phyloP scores from a whole-genome alignment of 306 rosid genomes.

The Pterocarpus santalinus region DNA sequence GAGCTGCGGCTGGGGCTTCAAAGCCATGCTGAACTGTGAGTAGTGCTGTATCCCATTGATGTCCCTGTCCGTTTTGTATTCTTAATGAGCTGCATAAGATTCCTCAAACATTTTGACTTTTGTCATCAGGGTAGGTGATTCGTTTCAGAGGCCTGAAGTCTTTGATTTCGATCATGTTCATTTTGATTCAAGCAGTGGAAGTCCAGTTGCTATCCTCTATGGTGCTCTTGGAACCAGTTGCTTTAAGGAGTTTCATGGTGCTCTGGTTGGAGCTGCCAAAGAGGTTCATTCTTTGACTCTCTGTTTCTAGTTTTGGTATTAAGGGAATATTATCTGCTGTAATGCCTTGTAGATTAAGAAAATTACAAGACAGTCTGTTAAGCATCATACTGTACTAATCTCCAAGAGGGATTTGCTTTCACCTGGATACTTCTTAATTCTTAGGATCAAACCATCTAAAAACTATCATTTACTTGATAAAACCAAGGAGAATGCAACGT shows the following conservation, averaged over 20 bases:
- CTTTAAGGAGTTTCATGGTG: conserved; percentile 81
- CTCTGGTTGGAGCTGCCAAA: conserved; percentile 81
- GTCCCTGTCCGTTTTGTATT: not conserved
- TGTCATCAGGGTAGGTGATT: conserved; percentile 61
- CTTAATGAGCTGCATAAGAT: not conserved
- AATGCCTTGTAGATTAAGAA: conserved; percentile 28
- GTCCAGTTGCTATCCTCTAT: conserved; percentile 84
- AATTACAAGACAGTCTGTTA: not conserved
- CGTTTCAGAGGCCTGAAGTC: conserved; percentile 76
- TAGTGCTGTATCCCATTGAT: conserved; percentile 11
- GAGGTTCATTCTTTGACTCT: conserved; percentile 59
- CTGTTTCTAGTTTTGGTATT: conserved; percentile 25
- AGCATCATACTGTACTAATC: conserved; percentile 15
- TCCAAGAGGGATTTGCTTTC: conserved; percentile 14
- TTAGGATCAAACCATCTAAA: conserved; percentile 1
- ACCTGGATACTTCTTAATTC: not conserved
- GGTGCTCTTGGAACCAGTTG: conserved; percentile 92
- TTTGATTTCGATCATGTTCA: conserved; percentile 95
- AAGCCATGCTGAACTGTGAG: conserved; percentile 60
- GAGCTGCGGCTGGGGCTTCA: conserved; percentile 70
- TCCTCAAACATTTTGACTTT: conserved; percentile 14
- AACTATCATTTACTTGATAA: not conserved
- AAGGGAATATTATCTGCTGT: conserved; percentile 21
- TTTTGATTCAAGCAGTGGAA: conserved; percentile 67
- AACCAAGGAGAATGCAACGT: not conserved